Percentiles rank a stretch among this genome's conserved stretches.
phyloP scores from a whole-genome alignment of 176 grass and related monocot species.

The Ensete glaucum region DNA sequence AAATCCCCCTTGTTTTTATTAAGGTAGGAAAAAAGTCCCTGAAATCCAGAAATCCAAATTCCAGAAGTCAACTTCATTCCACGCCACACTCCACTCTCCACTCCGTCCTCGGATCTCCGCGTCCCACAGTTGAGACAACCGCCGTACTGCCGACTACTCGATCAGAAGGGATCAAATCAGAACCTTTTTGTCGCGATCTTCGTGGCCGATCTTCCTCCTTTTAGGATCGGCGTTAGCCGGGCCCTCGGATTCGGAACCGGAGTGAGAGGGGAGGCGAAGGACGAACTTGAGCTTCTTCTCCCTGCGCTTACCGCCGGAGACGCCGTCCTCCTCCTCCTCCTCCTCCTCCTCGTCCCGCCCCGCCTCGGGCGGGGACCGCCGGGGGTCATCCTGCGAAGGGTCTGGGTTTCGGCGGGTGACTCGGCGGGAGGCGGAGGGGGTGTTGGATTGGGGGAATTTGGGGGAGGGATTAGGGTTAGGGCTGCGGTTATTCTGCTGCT shows the following conservation, averaged over 20 bases:
- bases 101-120: not conserved
- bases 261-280: slow-evolving; percentile 4
- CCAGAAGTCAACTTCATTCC: not conserved
- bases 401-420: not conserved
- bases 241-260: slow-evolving; percentile 6
- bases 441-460: slow-evolving; percentile 10
- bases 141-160: not conserved
- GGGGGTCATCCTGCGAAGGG: not conserved
- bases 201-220: not conserved
- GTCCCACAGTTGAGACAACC: not conserved
- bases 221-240: not conserved
- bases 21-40: not conserved
- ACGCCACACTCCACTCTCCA: slow-evolving; percentile 2
- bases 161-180: not conserved
- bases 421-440: not conserved
- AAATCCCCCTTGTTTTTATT: not conserved
- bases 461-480: slow-evolving; percentile 20
- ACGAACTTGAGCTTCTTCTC: slow-evolving; percentile 16
- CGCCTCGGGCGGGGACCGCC: not conserved
- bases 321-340: not conserved
- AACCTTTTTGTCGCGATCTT: slow-evolving; percentile 4
- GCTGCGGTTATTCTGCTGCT: slow-evolving; percentile 19
- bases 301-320: slow-evolving; percentile 10
- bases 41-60: not conserved
- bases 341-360: not conserved